These are phyloP conservation scores for Cicer pinnatifidum DNA, from an alignment of 306 rosid species.

Conservation along the genomic window DNA sequence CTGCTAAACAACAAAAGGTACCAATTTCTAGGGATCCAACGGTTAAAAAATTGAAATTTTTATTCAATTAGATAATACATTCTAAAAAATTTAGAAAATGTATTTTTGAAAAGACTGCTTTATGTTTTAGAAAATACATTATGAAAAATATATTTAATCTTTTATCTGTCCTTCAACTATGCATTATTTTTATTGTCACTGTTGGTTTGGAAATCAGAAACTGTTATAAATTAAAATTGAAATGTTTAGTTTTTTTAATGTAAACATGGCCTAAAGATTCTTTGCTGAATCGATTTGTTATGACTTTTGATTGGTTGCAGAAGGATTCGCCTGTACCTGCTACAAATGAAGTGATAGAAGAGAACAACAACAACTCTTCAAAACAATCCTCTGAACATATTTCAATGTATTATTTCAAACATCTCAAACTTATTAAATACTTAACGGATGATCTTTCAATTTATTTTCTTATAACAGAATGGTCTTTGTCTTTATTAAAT, in stretches of 20 bases:
- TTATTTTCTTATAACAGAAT: not conserved
- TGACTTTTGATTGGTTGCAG: not conserved
- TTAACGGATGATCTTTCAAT: not conserved
- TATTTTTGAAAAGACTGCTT: too few species aligned
- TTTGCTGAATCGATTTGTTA: not conserved
- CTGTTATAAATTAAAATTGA: too few species aligned
- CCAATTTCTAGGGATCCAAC: not conserved
- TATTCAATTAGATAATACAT: not conserved
- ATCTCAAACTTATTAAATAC: not conserved
- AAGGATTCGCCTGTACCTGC: not conserved
- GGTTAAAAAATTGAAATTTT: not conserved
- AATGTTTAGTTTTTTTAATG: too few species aligned
- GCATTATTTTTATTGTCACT: too few species aligned
- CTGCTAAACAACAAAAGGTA: conserved; percentile 19
- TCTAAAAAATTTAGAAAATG: too few species aligned
- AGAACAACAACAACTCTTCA: not conserved
- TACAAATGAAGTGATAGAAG: not conserved
- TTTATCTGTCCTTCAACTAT: too few species aligned
- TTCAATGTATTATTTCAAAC: not conserved
- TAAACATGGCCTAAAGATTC: too few species aligned
- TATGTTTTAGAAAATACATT: too few species aligned
- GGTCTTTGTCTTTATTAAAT: not conserved
- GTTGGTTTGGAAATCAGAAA: too few species aligned
- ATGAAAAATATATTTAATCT: too few species aligned
- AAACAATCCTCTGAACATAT: not conserved